Evolutionary conservation across 352 stramenopile species (phyloP).

Genomic region (Plasmopara halstedii): DNA sequence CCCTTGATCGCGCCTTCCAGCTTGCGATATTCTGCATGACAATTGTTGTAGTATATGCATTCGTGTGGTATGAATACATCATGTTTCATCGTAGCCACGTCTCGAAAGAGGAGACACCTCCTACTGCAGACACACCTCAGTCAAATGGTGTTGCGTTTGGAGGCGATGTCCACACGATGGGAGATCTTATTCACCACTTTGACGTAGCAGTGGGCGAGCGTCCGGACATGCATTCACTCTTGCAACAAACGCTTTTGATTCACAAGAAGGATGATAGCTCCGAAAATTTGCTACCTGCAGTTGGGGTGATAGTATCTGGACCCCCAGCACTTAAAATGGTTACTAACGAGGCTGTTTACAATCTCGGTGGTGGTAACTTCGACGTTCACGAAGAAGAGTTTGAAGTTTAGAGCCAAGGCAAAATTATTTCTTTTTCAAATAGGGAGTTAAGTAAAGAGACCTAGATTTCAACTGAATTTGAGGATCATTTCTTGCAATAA

Average conservation of each 20-base stretch:
- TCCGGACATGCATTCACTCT: conserved; percentile 23
- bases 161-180: conserved; percentile 30
- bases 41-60: conserved; percentile 38
- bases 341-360: conserved; percentile 27
- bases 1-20: conserved; percentile 46
- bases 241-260: conserved; percentile 19
- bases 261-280: conserved; percentile 16
- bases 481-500: no score
- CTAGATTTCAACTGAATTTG: no score
- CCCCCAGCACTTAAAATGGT: conserved; percentile 28
- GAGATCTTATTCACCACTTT: conserved; percentile 31
- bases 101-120: conserved; percentile 6
- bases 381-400: conserved; percentile 52
- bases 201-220: conserved; percentile 27
- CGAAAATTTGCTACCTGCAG: conserved; percentile 12
- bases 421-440: no score
- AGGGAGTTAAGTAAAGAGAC: no score
- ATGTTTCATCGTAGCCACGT: conserved; percentile 11
- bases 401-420: conserved; percentile 41
- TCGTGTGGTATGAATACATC: conserved; percentile 42
- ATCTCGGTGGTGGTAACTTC: conserved; percentile 29
- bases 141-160: conserved; percentile 12
- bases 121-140: conserved; percentile 1
- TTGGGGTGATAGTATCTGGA: conserved; percentile 36
- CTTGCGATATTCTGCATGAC: conserved; percentile 32